These are phyloP conservation scores for Posidonia oceanica DNA, from an alignment of 116 monocot genomes.

Conservation along the genomic window DNA sequence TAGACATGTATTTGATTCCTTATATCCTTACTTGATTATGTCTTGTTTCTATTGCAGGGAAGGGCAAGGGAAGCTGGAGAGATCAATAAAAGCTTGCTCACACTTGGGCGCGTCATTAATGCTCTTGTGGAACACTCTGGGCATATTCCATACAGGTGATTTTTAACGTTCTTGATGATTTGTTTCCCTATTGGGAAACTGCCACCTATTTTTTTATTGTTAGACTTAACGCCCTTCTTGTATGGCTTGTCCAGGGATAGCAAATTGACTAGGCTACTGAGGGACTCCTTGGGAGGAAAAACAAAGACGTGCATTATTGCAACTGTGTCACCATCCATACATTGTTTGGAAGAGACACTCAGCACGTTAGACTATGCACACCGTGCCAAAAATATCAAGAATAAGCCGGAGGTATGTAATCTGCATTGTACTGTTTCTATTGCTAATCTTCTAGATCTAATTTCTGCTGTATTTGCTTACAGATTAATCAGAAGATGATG, in stretches of 20 bases:
- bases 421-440: background rate
- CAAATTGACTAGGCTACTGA: slow-evolving; percentile 89
- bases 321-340: slow-evolving; percentile 79
- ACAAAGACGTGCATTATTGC: slow-evolving; percentile 99
- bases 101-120: slow-evolving; percentile 97
- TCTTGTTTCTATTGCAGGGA: slow-evolving; percentile 42
- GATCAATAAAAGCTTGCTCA: slow-evolving; percentile 98
- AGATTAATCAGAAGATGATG: slow-evolving; percentile 98
- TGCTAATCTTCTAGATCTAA: background rate
- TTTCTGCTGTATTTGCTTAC: background rate
- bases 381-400: slow-evolving; percentile 96
- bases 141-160: slow-evolving; percentile 95
- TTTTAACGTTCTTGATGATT: background rate
- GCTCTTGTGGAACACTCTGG: slow-evolving; percentile 97
- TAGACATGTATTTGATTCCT: too few species aligned
- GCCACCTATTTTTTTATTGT: background rate
- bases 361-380: slow-evolving; percentile 96
- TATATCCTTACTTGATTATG: background rate
- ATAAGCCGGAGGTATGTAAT: slow-evolving; percentile 75
- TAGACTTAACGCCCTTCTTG: background rate
- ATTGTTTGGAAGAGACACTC: slow-evolving; percentile 91
- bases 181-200: background rate
- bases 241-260: slow-evolving; percentile 44
- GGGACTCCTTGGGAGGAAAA: slow-evolving; percentile 96
- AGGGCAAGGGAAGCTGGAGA: slow-evolving; percentile 99